These are phyloP conservation scores for Akanthomyces lecanii DNA, from an alignment of 2,329 filamentous ascomycete species.

Conservation along the genomic window DNA sequence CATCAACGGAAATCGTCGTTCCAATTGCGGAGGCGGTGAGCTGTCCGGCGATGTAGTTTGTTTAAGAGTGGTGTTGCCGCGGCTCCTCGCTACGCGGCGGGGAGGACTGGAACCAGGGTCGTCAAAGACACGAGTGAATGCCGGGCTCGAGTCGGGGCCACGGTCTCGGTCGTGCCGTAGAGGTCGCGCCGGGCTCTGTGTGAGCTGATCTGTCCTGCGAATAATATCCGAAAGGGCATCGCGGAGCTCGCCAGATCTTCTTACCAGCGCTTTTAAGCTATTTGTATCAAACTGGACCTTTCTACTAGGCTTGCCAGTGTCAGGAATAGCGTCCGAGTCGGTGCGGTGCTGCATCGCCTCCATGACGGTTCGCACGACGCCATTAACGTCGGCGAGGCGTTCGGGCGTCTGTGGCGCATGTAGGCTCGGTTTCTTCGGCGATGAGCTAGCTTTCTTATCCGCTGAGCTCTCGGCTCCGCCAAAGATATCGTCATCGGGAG, in stretches of 20 bases:
- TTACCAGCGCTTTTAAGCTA: constrained; percentile 62
- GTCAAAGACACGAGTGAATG: constrained; percentile 63
- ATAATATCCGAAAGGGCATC: constrained; percentile 57
- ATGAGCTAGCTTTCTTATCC: constrained; percentile 33
- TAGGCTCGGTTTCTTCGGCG: constrained; percentile 30
- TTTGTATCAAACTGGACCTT: constrained; percentile 66
- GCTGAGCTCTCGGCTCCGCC: constrained; percentile 45
- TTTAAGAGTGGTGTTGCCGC: constrained; percentile 50
- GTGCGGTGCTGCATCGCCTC: constrained; percentile 58
- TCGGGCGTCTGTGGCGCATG: constrained; percentile 39
- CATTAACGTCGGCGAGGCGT: constrained; percentile 38
- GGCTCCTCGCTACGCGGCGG: constrained; percentile 47
- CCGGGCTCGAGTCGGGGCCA: constrained; percentile 56
- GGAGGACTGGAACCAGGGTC: constrained; percentile 55
- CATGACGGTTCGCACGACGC: constrained; percentile 58
- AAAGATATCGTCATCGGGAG: constrained; percentile 64
- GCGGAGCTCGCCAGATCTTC: constrained; percentile 55
- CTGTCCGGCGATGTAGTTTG: constrained; percentile 48
- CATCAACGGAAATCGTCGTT: constrained; percentile 59
- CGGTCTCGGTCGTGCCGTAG: constrained; percentile 41
- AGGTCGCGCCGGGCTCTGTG: constrained; percentile 51
- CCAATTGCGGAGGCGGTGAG: constrained; percentile 47
- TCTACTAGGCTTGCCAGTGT: constrained; percentile 37
- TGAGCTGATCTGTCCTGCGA: constrained; percentile 54
- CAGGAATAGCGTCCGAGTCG: constrained; percentile 35